A percentile compares a stretch with the other conserved stretches of the same genome.
Evolutionary conservation across 495 filamentous ascomycete species (phyloP).

Genomic region (Xylona heveae): DNA sequence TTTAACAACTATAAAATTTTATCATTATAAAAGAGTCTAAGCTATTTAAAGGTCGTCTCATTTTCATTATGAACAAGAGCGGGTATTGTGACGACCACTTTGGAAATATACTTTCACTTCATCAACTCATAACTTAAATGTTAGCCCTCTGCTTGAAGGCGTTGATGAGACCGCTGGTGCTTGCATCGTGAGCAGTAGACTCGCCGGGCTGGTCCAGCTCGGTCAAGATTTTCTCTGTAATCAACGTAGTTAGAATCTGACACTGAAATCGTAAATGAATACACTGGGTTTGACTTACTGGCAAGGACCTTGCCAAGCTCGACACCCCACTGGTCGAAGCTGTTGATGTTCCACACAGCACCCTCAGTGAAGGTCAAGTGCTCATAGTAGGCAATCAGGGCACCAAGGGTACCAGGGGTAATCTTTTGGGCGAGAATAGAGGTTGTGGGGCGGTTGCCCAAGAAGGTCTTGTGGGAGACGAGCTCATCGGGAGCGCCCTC

Average conservation of each 20-base stretch:
- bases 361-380: slow-evolving; percentile 96
- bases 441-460: slow-evolving; percentile 91
- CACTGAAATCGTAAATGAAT: slow-evolving; percentile 1
- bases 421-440: slow-evolving; percentile 88
- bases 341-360: slow-evolving; percentile 97
- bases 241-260: slow-evolving; percentile 16
- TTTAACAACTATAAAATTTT: too few species aligned
- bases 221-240: slow-evolving; percentile 25
- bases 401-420: slow-evolving; percentile 80
- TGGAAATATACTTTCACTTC: background rate
- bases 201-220: slow-evolving; percentile 46
- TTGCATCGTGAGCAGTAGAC: slow-evolving; percentile 53
- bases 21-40: too few species aligned
- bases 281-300: slow-evolving; percentile 55
- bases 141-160: slow-evolving; percentile 56
- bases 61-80: too few species aligned
- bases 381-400: slow-evolving; percentile 96
- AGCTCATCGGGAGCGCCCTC: slow-evolving; percentile 72
- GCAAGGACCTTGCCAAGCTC: slow-evolving; percentile 92
- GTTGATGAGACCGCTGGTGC: slow-evolving; percentile 70
- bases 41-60: too few species aligned
- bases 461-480: slow-evolving; percentile 96
- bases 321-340: slow-evolving; percentile 98
- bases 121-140: slow-evolving; percentile 11
- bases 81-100: background rate